Evolutionary conservation across 75 land plant species (phyloP).

Genomic region (Picea glauca): DNA sequence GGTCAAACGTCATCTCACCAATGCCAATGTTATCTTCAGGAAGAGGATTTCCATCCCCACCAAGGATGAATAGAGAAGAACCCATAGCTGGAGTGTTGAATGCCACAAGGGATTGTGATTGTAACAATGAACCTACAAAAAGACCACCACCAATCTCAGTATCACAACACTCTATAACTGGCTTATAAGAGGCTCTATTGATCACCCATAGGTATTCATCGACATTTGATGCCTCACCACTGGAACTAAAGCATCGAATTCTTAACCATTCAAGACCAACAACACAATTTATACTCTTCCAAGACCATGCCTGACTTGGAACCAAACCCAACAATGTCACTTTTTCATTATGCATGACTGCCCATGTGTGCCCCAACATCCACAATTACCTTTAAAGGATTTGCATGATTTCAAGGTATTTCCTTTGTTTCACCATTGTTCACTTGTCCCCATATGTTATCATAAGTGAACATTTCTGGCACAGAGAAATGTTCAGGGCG

Average conservation of each 20-base stretch:
- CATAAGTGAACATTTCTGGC: too few species aligned
- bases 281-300: conserved; percentile 67
- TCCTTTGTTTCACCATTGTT: too few species aligned
- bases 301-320: conserved; percentile 87
- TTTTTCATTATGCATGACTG: too few species aligned
- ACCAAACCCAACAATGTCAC: conserved; percentile 94
- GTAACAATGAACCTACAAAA: conserved; percentile 81
- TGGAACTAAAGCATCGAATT: conserved; percentile 86
- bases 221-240: conserved; percentile 92
- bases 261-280: conserved; percentile 76
- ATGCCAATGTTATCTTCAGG: conserved; percentile 46
- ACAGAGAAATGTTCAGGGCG: too few species aligned
- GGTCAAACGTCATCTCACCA: conserved; percentile 87
- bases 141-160: conserved; percentile 96
- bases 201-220: conserved; percentile 96
- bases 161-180: conserved; percentile 95
- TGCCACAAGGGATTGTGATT: conserved; percentile 79
- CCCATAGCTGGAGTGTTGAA: conserved; percentile 97
- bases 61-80: conserved; percentile 77
- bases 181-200: conserved; percentile 83
- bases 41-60: conserved; percentile 62
- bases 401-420: too few species aligned
- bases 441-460: too few species aligned
- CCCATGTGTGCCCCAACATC: too few species aligned
- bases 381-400: too few species aligned